A percentile compares a stretch with the other conserved stretches of the same genome.
Conservation (phyloP, 2,329 filamentous ascomycete genomes). For the Xylariaceae sp. region DNA sequence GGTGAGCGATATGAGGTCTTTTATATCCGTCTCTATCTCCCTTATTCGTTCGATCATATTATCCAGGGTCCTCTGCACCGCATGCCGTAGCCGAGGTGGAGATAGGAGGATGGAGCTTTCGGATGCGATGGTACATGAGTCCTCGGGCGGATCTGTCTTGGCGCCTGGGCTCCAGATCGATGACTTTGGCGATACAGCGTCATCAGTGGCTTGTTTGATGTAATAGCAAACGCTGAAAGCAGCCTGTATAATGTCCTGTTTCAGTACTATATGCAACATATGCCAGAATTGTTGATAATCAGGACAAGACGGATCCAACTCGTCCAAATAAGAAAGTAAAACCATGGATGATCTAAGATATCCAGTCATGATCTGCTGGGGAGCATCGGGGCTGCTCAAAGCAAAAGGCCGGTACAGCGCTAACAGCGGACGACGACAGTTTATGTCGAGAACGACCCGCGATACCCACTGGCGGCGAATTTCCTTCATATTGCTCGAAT, state of each 20-base stretch:
- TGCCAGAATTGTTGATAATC: conserved; percentile 52
- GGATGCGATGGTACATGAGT: conserved; percentile 32
- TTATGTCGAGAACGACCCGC: conserved; percentile 56
- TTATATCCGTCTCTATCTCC: conserved; percentile 52
- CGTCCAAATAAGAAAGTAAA: conserved; percentile 58
- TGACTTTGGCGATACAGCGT: conserved; percentile 14
- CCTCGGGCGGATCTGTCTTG: conserved; percentile 26
- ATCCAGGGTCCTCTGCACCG: conserved; percentile 51
- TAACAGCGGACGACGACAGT: conserved; percentile 54
- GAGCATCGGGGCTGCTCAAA: conserved; percentile 53
- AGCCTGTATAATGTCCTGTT: conserved; percentile 58
- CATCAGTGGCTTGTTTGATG: conserved; percentile 42
- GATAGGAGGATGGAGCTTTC: conserved; percentile 35
- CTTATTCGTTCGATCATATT: conserved; percentile 46
- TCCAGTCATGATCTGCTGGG: conserved; percentile 53
- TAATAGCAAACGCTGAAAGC: conserved; percentile 60
- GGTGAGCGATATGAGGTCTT: conserved; percentile 53
- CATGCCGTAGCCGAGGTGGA: conserved; percentile 28
- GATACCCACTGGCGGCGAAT: conserved; percentile 56
- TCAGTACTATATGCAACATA: conserved; percentile 57
- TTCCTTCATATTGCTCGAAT: conserved; percentile 45
- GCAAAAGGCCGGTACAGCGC: conserved; percentile 59
- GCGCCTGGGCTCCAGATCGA: conserved; percentile 17
- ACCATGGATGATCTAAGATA: conserved; percentile 59
- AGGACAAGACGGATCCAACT: conserved; percentile 51